Evolutionary conservation across 2,329 filamentous ascomycete genomes (phyloP), one percentile per base, ranked within the genome.

Genomic region (Purpureocillium lavendulum): DNA sequence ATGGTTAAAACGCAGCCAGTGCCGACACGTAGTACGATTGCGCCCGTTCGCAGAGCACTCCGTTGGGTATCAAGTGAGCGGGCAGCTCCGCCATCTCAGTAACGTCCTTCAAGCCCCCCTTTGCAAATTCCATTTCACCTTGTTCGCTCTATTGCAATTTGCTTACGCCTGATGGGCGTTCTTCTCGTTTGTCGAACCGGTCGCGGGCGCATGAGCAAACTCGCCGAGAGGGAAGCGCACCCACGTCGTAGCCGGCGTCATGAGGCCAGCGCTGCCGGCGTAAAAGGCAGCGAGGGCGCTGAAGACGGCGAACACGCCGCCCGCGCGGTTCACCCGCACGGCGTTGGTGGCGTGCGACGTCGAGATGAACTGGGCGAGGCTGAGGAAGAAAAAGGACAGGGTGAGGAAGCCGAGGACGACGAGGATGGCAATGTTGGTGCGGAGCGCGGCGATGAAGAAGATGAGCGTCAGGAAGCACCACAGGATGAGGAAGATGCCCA

Each of bases 381-480:
- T 73, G 6, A 82, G 69, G 41, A 80, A 58, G 26, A 81, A 59
- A 53, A 80, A 80, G 2, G 72, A 70, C 18, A 82, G 44, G 36
- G 71, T 67, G 13, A 82, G 68, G 11, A 72, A 74, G 51, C 72
- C 70, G 54, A 82, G 74, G 4, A 80, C 69, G 35, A 61, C 46
- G 49, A 78, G 66, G 57, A 79, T 77, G 35, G 73, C 67, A 11
- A 79, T 61, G 30, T 77, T 80, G 4, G 76, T 80, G 45, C 68
- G 64, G 14, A 80, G 65, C 0, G 72, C 72, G 49, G 70, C 73
- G 40, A 78, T 45, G 15, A 79, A 60, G 40, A 80, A 67, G 33
- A 80, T 43, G 41, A 69, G 57, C 30, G 74, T 79, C 49, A 80
- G 69, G 52, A 79, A 73, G 52, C 71, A 75, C 75, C 75, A 79